phyloP scores from a whole-genome alignment of 2,329 filamentous ascomycete genomes.

The Aspergillus sp. region DNA sequence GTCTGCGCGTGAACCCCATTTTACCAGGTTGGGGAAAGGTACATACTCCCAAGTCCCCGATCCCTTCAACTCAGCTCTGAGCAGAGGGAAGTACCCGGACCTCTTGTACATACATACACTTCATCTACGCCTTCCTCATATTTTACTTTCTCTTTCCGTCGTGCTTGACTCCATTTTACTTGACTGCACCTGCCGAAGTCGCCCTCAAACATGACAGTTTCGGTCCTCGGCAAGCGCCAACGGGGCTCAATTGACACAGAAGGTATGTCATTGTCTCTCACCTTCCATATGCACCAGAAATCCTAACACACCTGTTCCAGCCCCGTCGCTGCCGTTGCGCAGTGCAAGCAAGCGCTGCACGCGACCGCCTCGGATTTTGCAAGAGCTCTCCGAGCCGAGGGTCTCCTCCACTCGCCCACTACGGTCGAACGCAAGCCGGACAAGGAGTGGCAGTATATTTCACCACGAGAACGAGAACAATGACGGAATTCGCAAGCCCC shows the following conservation, averaged over 20 bases:
- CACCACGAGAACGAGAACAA: slow-evolving; percentile 29
- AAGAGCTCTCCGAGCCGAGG: slow-evolving; percentile 28
- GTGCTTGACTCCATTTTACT: slow-evolving; percentile 9
- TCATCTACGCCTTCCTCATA: background rate
- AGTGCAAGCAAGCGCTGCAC: slow-evolving; percentile 49
- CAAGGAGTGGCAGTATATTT: slow-evolving; percentile 26
- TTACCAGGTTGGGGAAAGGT: slow-evolving; percentile 18
- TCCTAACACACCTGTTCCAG: slow-evolving; percentile 15
- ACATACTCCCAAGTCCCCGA: background rate
- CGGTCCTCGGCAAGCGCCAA: slow-evolving; percentile 46
- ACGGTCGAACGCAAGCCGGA: slow-evolving; percentile 37
- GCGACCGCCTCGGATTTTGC: slow-evolving; percentile 42
- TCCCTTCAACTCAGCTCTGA: background rate
- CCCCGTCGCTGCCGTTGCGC: slow-evolving; percentile 31
- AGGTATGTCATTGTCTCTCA: slow-evolving; percentile 32
- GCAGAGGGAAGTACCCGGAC: background rate
- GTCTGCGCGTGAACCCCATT: slow-evolving; percentile 14
- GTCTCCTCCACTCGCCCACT: slow-evolving; percentile 30
- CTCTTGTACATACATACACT: background rate
- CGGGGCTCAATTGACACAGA: slow-evolving; percentile 36
- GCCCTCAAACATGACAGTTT: slow-evolving; percentile 35
- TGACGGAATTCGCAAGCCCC: slow-evolving; percentile 12
- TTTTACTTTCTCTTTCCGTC: slow-evolving; percentile 1
- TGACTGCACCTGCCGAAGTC: background rate
- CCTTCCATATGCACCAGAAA: slow-evolving; percentile 11